Conservation (phyloP, 78 protist genomes). For the Tieghemostelium lacteum region DNA sequence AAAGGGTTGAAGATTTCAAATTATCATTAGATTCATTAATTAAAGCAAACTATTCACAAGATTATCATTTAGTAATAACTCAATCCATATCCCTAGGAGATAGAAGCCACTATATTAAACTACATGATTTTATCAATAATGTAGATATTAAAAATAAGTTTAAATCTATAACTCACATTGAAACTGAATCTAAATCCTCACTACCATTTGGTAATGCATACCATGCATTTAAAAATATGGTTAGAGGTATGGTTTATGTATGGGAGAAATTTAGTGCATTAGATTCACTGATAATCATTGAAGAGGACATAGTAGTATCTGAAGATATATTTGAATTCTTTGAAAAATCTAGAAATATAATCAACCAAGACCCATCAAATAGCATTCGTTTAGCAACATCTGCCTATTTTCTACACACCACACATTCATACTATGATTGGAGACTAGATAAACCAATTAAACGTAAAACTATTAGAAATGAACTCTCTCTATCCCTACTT, state of each 20-base stretch:
- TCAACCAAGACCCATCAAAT: background rate
- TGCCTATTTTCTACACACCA: slow-evolving; percentile 69
- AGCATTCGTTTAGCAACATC: slow-evolving; percentile 25
- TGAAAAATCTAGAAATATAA: slow-evolving; percentile 12
- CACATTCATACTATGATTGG: slow-evolving; percentile 74
- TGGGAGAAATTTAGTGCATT: slow-evolving; percentile 14
- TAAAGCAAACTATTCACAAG: slow-evolving; percentile 8
- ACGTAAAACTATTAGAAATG: slow-evolving; percentile 51
- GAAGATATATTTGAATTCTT: slow-evolving; percentile 64
- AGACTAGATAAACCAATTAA: slow-evolving; percentile 59
- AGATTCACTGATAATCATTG: slow-evolving; percentile 17
- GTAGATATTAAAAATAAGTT: background rate
- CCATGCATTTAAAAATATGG: slow-evolving; percentile 52
- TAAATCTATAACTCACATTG: slow-evolving; percentile 35
- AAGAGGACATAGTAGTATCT: slow-evolving; percentile 58
- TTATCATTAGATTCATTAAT: slow-evolving; percentile 18
- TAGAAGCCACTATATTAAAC: background rate
- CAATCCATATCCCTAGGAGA: slow-evolving; percentile 38
- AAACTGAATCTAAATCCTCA: slow-evolving; percentile 4
- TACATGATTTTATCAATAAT: background rate
- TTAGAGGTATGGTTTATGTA: slow-evolving; percentile 3
- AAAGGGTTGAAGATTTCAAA: slow-evolving; percentile 60
- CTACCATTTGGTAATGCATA: slow-evolving; percentile 70
- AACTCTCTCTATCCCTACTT: slow-evolving; percentile 14
- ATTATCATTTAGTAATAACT: slow-evolving; percentile 60